Percentiles rank a stretch among this genome's conserved stretches.
Conservation (phyloP, 1,139 yeast species). For the Ogataea hybrid region DNA sequence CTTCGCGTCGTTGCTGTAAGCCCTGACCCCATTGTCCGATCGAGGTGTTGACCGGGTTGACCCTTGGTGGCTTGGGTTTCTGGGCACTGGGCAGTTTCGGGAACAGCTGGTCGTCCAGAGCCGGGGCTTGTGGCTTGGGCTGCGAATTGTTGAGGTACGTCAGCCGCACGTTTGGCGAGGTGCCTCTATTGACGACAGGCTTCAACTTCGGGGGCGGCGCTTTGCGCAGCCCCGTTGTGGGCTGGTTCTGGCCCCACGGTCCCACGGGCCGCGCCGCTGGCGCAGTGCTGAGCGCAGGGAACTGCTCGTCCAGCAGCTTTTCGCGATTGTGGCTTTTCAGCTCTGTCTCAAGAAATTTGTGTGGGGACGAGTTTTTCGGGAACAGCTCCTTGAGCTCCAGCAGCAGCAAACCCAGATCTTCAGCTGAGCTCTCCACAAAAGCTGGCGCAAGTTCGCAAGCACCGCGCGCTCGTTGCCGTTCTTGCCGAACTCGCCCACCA, state of each 20-base stretch:
- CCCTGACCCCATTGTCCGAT: slow-evolving; percentile 35
- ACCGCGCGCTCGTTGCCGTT: slow-evolving; percentile 46
- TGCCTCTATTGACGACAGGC: slow-evolving; percentile 10
- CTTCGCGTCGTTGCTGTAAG: neutral
- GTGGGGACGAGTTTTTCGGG: slow-evolving; percentile 38
- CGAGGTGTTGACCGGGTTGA: slow-evolving; percentile 34
- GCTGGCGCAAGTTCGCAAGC: slow-evolving; percentile 44
- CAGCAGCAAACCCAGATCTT: slow-evolving; percentile 52
- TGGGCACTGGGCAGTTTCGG: slow-evolving; percentile 48
- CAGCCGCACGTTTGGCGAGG: slow-evolving; percentile 13
- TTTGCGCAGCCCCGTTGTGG: slow-evolving; percentile 6
- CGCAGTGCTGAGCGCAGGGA: slow-evolving; percentile 45
- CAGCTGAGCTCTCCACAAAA: slow-evolving; percentile 41
- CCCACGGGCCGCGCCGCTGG: slow-evolving; percentile 21
- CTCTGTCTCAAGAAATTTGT: slow-evolving; percentile 31
- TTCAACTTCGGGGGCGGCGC: slow-evolving; percentile 1
- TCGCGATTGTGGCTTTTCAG: slow-evolving; percentile 20
- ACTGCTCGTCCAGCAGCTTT: slow-evolving; percentile 36
- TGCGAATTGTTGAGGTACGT: slow-evolving; percentile 11
- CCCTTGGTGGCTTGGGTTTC: slow-evolving; percentile 36
- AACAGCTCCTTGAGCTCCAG: slow-evolving; percentile 58
- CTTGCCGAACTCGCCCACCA: slow-evolving; percentile 48
- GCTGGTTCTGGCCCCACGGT: slow-evolving; percentile 28
- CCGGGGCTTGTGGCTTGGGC: slow-evolving; percentile 11
- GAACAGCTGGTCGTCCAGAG: slow-evolving; percentile 18